These are phyloP conservation scores for Botrytis deweyae DNA, from an alignment of 2,329 filamentous ascomycete genomes.

Conservation along the genomic window DNA sequence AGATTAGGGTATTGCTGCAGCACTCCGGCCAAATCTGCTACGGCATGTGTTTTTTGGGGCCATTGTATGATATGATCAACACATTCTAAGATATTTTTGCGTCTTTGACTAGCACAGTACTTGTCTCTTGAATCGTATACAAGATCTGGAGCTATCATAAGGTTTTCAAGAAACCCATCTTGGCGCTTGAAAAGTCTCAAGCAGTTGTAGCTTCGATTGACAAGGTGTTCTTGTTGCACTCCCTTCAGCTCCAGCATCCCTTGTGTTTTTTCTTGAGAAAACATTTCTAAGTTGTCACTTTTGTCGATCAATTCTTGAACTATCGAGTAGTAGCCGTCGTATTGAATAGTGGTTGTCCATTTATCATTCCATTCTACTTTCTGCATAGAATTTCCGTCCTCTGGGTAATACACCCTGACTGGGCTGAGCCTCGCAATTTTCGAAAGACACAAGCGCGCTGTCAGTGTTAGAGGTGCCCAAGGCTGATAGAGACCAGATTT, in stretches of 20 bases:
- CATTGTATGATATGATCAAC: conserved; percentile 32
- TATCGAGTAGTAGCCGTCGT: conserved; percentile 37
- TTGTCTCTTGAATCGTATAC: conserved; percentile 27
- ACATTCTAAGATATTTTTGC: conserved; percentile 32
- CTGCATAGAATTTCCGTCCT: conserved; percentile 45
- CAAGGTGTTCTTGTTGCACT: conserved; percentile 22
- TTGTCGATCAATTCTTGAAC: conserved; percentile 26
- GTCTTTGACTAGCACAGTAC: conserved; percentile 3
- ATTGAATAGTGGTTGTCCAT: conserved; percentile 44
- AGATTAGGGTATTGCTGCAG: conserved; percentile 41
- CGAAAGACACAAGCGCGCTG: conserved; percentile 11
- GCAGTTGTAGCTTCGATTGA: conserved; percentile 22
- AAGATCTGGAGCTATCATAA: background rate
- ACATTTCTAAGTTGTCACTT: conserved; percentile 27
- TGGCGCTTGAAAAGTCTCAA: background rate
- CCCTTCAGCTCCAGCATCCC: background rate
- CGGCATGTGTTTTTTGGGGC: conserved; percentile 32
- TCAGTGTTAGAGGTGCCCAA: conserved; percentile 27
- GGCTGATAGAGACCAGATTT: conserved; percentile 47
- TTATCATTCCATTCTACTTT: conserved; percentile 43
- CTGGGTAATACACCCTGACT: conserved; percentile 46
- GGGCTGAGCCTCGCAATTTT: conserved; percentile 37
- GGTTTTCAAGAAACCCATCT: background rate
- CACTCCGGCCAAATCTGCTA: conserved; percentile 32
- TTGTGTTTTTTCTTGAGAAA: conserved; percentile 20